A percentile compares a stretch with the other conserved stretches of the same genome.
These are phyloP conservation scores for Ochromonas danica DNA, from an alignment of 108 stramenopile species.

Conservation along the genomic window DNA sequence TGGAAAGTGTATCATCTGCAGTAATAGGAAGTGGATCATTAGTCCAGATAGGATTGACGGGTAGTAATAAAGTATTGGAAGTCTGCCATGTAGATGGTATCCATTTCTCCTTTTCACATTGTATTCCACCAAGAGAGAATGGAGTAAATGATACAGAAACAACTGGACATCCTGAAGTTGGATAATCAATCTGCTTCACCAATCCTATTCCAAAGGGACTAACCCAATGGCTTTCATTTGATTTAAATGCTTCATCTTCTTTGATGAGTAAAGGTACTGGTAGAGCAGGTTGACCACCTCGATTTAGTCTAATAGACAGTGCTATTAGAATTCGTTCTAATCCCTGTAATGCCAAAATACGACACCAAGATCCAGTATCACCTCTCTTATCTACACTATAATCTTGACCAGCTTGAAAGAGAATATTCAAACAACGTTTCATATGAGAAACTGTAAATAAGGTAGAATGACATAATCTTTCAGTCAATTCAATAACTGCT, in stretches of 20 bases:
- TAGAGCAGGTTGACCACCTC: too few relatives aligned
- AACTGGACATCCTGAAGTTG: too few relatives aligned
- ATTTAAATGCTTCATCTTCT: neutral
- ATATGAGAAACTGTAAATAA: constrained; percentile 39
- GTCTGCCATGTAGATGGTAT: constrained; percentile 29
- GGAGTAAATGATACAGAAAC: neutral
- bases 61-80: constrained; percentile 35
- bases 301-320: neutral
- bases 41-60: too few relatives aligned
- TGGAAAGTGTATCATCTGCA: neutral
- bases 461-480: constrained; percentile 28
- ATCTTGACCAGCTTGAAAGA: constrained; percentile 74
- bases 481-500: constrained; percentile 65
- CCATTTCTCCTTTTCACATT: constrained; percentile 28
- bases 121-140: constrained; percentile 14
- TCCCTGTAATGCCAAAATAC: constrained; percentile 82
- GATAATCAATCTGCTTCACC: neutral
- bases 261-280: too few relatives aligned
- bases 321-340: constrained; percentile 58
- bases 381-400: constrained; percentile 93
- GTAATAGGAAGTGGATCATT: neutral
- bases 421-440: constrained; percentile 62
- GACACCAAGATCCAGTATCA: constrained; percentile 95
- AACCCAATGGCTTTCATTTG: neutral
- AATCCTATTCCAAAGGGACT: neutral